Conservation (phyloP, 805 yeast species). For the Candida nemodendra region DNA sequence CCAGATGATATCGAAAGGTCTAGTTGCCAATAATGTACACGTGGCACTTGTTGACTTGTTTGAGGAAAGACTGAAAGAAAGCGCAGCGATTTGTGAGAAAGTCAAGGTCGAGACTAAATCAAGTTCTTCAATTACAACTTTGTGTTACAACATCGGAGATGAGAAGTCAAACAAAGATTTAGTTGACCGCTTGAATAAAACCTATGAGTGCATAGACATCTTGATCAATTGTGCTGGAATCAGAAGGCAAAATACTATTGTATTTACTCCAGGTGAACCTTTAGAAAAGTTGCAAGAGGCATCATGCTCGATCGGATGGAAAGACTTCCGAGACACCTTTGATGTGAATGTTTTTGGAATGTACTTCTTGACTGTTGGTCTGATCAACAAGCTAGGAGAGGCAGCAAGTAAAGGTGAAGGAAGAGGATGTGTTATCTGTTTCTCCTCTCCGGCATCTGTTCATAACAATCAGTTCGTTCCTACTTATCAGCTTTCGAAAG, state of each 20-base stretch:
- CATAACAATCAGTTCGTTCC: conserved; percentile 26
- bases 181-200: conserved; percentile 16
- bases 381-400: conserved; percentile 22
- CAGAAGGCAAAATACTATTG: conserved; percentile 19
- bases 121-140: conserved; percentile 13
- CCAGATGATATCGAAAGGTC: conserved; percentile 21
- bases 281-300: conserved; percentile 21
- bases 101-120: conserved; percentile 19
- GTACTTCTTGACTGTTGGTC: conserved; percentile 25
- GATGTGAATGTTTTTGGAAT: conserved; percentile 26
- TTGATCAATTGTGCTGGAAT: conserved; percentile 26
- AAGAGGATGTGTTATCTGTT: conserved; percentile 22
- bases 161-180: conserved; percentile 19
- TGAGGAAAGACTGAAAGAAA: conserved; percentile 22
- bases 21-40: conserved; percentile 22
- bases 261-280: conserved; percentile 20
- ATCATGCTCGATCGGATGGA: conserved; percentile 21
- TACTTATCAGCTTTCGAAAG: conserved; percentile 23
- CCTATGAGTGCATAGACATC: conserved; percentile 22
- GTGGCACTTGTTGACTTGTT: conserved; percentile 23
- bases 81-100: conserved; percentile 11
- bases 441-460: conserved; percentile 24
- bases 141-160: conserved; percentile 23
- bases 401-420: conserved; percentile 24
- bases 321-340: conserved; percentile 21